Percentiles rank a stretch among this genome's conserved stretches.
Evolutionary conservation across 2,329 filamentous ascomycete genomes (phyloP).

Genomic region (Penicillium sp.): DNA sequence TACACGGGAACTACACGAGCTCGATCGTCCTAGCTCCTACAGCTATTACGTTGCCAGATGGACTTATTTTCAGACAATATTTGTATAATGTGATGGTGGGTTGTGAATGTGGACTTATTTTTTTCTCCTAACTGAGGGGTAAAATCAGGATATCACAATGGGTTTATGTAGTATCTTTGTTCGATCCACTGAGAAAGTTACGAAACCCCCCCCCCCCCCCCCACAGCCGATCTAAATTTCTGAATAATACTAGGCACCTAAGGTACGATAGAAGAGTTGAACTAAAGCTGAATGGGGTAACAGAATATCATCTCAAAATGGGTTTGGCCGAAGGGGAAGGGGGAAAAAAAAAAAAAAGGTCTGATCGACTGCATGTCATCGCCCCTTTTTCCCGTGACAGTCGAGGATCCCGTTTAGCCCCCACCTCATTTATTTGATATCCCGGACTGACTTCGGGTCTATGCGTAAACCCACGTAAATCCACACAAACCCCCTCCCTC

Average conservation of each 20-base stretch:
- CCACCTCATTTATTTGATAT: slow-evolving; percentile 5
- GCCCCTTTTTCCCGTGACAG: slow-evolving; percentile 15
- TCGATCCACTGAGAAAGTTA: slow-evolving; percentile 1
- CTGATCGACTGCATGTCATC: slow-evolving; percentile 29
- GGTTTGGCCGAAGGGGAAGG: slow-evolving; percentile 8
- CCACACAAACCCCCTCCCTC: background rate
- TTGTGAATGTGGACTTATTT: no score
- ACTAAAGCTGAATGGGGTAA: background rate
- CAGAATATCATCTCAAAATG: background rate
- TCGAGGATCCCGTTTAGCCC: slow-evolving; percentile 10
- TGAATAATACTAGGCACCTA: background rate
- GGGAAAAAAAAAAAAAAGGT: background rate
- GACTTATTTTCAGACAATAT: no score
- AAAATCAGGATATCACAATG: background rate
- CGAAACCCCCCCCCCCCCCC: background rate
- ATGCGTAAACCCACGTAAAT: background rate
- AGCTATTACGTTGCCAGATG: background rate
- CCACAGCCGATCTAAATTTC: slow-evolving; percentile 4
- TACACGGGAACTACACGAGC: background rate
- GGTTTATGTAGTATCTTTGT: background rate
- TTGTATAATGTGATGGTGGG: no score
- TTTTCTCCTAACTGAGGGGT: background rate
- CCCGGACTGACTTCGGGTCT: slow-evolving; percentile 1
- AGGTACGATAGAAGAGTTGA: background rate
- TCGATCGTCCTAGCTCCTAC: background rate